Evolutionary conservation across 352 stramenopile species (phyloP), one percentile per base, ranked within the genome.

Genomic region (Phytophthora pseudosyringae): DNA sequence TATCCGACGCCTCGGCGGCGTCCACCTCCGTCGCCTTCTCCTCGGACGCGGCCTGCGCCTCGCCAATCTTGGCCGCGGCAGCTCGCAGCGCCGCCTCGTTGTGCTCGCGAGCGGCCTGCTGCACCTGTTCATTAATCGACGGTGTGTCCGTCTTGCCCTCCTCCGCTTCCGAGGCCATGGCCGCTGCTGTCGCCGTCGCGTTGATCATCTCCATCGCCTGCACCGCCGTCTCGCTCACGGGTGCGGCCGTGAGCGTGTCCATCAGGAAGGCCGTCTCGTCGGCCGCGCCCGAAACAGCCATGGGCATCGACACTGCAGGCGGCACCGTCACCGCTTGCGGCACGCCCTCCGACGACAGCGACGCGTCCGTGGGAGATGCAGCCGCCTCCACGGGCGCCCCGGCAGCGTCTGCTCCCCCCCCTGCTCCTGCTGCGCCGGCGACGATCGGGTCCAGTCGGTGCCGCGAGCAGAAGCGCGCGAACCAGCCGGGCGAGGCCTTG

Each of bases 401-500:
- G 10, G 44, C 41, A 2, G 54, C 43, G n/a, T 52, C 46, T 16
- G 33, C 47, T 29, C 8, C 38, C 35, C 32, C 47, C 43, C 28
- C 44, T 21, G 31, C 57, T 43, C 32, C 47, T 43, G 36, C 44
- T 21, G 31, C 57, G 15, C 49, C 32, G n/a, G 59, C 58, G 35
- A 87, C 77, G 18, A 83, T 80, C 28, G 87, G 84, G 49, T 94
- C 85, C 21, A 96, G 69, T 47, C 82, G 82, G 53, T 96, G 86
- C 25, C 88, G 83, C 51, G 88, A 93, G 71, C 88, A 96, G 64
- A 95, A 96, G 59, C 88, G 86, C 57, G 86, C 83, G 59, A 95
- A 96, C 88, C 88, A 96, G 26, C 88, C 88, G 0, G 86, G 85
- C 5, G 88, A 94, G 4, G 88, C 88, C 70, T 96, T 94, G 67